These are phyloP conservation scores for Pseudocercospora fuligena DNA, from an alignment of 2,329 filamentous ascomycete genomes.

Conservation along the genomic window DNA sequence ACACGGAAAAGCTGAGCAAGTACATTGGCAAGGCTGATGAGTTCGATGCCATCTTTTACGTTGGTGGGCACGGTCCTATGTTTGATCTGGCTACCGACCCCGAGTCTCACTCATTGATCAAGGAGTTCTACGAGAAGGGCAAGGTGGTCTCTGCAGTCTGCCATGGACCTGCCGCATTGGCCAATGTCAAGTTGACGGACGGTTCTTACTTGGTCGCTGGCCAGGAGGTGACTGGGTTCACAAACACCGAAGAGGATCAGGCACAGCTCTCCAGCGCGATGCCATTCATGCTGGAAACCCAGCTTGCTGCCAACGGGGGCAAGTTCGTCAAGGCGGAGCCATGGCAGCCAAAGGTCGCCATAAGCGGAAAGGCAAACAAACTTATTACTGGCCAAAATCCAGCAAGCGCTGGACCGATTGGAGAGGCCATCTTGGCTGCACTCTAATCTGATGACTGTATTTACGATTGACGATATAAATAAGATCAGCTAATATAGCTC, in stretches of 20 bases:
- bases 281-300: constrained; percentile 67
- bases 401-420: constrained; percentile 49
- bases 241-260: constrained; percentile 60
- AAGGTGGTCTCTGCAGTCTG: constrained; percentile 71
- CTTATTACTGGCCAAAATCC: constrained; percentile 58
- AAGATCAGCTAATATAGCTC: not conserved
- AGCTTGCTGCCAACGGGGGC: constrained; percentile 58
- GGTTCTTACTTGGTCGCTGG: constrained; percentile 62
- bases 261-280: constrained; percentile 46
- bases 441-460: constrained; percentile 6
- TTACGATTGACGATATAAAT: constrained; percentile 3
- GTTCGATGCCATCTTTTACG: constrained; percentile 68
- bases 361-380: constrained; percentile 40
- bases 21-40: constrained; percentile 62
- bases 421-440: constrained; percentile 44
- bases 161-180: constrained; percentile 69
- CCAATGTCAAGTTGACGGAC: constrained; percentile 59
- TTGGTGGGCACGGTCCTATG: constrained; percentile 67
- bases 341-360: constrained; percentile 51
- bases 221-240: constrained; percentile 64
- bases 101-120: constrained; percentile 63
- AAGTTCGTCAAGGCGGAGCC: constrained; percentile 62
- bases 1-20: constrained; percentile 62
- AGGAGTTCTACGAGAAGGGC: constrained; percentile 64
- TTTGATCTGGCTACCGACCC: constrained; percentile 66